Evolutionary conservation across 2,329 filamentous ascomycete genomes (phyloP).

Genomic region (Lecanicillium sp.): DNA sequence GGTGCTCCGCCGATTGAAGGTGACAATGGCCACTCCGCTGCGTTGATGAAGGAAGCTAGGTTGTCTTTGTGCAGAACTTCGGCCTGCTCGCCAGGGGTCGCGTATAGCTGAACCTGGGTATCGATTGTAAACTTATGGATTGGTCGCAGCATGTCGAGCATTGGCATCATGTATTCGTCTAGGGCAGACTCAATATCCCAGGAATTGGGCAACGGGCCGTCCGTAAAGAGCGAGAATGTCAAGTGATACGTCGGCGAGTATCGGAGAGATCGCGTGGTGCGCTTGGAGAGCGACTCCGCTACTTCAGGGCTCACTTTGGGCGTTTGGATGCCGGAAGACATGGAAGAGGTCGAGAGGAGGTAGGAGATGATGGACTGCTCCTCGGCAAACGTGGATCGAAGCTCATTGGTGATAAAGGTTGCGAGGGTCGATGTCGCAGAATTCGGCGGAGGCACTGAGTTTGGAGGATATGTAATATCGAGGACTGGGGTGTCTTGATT

Average conservation of each 20-base stretch:
- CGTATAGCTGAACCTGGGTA: constrained; percentile 92
- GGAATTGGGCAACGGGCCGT: constrained; percentile 65
- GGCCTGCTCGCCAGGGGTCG: constrained; percentile 55
- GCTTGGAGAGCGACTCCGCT: constrained; percentile 51
- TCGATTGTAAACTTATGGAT: constrained; percentile 96
- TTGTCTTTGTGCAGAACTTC: constrained; percentile 73
- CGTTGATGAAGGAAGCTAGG: constrained; percentile 90
- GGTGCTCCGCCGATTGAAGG: constrained; percentile 89
- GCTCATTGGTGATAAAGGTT: constrained; percentile 67
- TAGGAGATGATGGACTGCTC: constrained; percentile 81
- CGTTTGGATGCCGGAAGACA: constrained; percentile 37
- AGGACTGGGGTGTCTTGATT: constrained; percentile 63
- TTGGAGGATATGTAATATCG: constrained; percentile 68
- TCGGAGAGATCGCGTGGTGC: constrained; percentile 77
- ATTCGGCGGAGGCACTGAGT: constrained; percentile 56
- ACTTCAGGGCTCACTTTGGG: constrained; percentile 41
- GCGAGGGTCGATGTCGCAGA: constrained; percentile 67
- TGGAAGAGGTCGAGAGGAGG: constrained; percentile 53
- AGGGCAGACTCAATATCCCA: constrained; percentile 88
- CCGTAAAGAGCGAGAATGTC: constrained; percentile 90
- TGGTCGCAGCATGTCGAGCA: constrained; percentile 67
- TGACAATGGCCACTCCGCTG: constrained; percentile 92
- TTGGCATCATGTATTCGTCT: constrained; percentile 69
- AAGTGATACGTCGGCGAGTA: constrained; percentile 92
- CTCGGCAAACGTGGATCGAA: constrained; percentile 73